These are phyloP conservation scores for Allium fistulosum DNA, from an alignment of 106 monocot genomes.

Conservation along the genomic window DNA sequence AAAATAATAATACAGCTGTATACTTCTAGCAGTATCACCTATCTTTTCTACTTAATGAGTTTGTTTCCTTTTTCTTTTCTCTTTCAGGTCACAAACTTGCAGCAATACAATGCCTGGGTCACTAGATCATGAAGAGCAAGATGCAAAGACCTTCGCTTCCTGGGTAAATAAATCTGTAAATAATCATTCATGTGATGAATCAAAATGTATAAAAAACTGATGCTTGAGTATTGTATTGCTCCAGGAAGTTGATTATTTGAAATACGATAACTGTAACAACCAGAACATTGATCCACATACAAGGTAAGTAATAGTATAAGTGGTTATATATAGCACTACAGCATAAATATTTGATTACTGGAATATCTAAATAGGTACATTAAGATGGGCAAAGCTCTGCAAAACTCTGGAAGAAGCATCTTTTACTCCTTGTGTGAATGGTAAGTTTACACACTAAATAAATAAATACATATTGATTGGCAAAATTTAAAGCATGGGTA, in stretches of 20 bases:
- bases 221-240: background rate
- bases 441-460: conserved; percentile 18
- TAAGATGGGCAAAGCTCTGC: conserved; percentile 73
- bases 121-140: conserved; percentile 72
- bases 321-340: too few species aligned
- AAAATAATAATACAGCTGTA: background rate
- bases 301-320: conserved; percentile 29
- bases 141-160: conserved; percentile 73
- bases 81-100: conserved; percentile 53
- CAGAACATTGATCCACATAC: conserved; percentile 13
- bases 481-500: background rate
- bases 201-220: background rate
- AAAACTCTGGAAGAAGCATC: conserved; percentile 54
- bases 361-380: conserved; percentile 34
- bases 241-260: conserved; percentile 82
- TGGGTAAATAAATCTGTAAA: conserved; percentile 41
- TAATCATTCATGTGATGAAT: background rate
- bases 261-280: conserved; percentile 87
- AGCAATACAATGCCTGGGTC: conserved; percentile 82
- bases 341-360: too few species aligned
- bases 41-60: background rate
- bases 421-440: conserved; percentile 98
- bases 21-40: background rate
- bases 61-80: background rate
- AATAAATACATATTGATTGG: background rate